These are phyloP conservation scores for Hirsutella thompsonii DNA, from an alignment of 2,329 filamentous ascomycete species.

Conservation along the genomic window DNA sequence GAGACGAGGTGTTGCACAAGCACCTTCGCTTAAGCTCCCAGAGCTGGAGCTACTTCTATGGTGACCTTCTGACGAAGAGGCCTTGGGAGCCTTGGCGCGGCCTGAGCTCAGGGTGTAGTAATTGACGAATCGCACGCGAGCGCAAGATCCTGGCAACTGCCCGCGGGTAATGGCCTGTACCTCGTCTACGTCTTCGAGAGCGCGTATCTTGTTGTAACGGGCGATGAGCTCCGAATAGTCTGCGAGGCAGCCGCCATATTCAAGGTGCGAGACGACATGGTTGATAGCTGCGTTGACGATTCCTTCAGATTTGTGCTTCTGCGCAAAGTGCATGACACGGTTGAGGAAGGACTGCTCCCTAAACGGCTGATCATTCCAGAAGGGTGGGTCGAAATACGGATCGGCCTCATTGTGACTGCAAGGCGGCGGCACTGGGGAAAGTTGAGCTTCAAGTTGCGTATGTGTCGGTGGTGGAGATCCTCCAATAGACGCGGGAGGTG, in stretches of 20 bases:
- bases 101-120: constrained; percentile 85
- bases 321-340: constrained; percentile 60
- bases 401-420: constrained; percentile 19
- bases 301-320: constrained; percentile 63
- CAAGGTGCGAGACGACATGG: constrained; percentile 67
- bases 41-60: background rate
- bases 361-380: constrained; percentile 60
- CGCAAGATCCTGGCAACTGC: constrained; percentile 14
- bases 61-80: background rate
- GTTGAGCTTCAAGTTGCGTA: background rate
- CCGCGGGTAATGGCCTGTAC: constrained; percentile 15
- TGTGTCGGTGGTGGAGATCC: background rate
- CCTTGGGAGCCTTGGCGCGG: constrained; percentile 35
- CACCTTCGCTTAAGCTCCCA: background rate
- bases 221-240: constrained; percentile 58
- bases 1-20: background rate
- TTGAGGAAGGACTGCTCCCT: constrained; percentile 57
- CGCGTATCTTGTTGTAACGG: constrained; percentile 57
- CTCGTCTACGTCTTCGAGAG: constrained; percentile 59
- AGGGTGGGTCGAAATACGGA: constrained; percentile 64
- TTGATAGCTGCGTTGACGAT: constrained; percentile 57
- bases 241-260: constrained; percentile 71
- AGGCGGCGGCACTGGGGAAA: constrained; percentile 4
- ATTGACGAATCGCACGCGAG: constrained; percentile 67
- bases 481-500: constrained; percentile 7